Base-by-base conservation (phyloP, 805 yeast genomes). In the Metschnikowia reukaufii region DNA sequence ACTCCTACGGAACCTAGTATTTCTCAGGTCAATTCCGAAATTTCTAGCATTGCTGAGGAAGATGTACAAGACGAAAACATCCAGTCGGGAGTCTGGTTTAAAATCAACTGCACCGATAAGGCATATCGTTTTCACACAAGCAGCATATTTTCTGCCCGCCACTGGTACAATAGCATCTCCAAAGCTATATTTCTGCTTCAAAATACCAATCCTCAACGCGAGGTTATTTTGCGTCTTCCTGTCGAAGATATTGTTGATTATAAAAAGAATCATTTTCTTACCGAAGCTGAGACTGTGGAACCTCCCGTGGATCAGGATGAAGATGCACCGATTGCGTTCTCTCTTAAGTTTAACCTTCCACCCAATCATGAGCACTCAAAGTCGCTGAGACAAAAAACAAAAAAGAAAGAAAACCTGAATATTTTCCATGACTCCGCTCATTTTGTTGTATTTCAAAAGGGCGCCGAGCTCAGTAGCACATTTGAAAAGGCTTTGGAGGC, bases 141-240 rank as follows among this genome's bases (percentile, higher is more conserved):
- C 58, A 82, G 85, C 19, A 66, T 78, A 13, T 81, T 75, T 50
- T 69, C 84, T 6, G 97, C 97, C 0, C 75, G 86, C 48, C 78
- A 83, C 15, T 92, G 98, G 98, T 83, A 80, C 38, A 82, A 83
- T 43, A 68, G 77, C 8, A 65, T 92, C 36, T 87, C 86, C 53
- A 88, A 86, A 57, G 84, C 84, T 44, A 81, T 88, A 1, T 92
- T 92, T 65, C 65, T 64, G 44, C 54, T 64, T 16, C 75, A 90
- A 1, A 76, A 85, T 34, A 75, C 86, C 44, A 86, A 88, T 62
- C 72, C 76, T 19, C 84, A 83, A 12, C 84, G 84, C 55, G 83
- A 84, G 49, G 94, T 88, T 12, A 78, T 86, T 17, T 71, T 91
- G 16, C 86, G 86, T 55, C 79, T 92, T 4, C 97, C 97, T 0